These are phyloP conservation scores for Annona squamosa DNA, from an alignment of 164 flowering plant genomes.

Conservation along the genomic window DNA sequence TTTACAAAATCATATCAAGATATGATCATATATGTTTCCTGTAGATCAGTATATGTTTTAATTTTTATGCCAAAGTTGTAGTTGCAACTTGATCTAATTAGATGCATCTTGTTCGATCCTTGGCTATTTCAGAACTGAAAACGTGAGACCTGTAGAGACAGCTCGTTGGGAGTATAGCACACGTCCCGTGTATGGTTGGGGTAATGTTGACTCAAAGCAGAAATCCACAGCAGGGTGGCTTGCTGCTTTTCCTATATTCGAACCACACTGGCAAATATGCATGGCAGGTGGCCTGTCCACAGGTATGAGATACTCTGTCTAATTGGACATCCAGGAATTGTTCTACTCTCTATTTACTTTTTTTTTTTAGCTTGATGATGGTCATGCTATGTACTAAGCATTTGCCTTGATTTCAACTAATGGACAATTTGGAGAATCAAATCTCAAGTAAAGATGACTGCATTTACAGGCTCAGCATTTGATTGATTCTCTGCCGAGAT, in stretches of 20 bases:
- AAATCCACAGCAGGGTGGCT: conserved; percentile 97
- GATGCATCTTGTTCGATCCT: conserved; percentile 3
- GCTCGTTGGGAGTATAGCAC: conserved; percentile 95
- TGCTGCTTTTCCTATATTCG: conserved; percentile 96
- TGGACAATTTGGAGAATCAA: no score
- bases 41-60: no score
- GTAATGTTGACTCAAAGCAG: conserved; percentile 68
- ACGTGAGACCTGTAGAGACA: conserved; percentile 58
- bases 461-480: no score
- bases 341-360: background rate
- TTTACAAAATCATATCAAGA: no score
- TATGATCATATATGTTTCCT: no score
- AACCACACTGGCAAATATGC: conserved; percentile 99
- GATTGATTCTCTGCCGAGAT: no score
- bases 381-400: no score
- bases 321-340: background rate
- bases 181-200: conserved; percentile 93
- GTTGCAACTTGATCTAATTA: conserved; percentile 2
- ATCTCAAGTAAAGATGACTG: no score
- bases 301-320: conserved; percentile 31
- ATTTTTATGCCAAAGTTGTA: background rate
- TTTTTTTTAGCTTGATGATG: no score
- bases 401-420: no score
- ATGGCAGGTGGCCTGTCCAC: conserved; percentile 97
- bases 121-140: conserved; percentile 34